Evolutionary conservation across 2,329 filamentous ascomycete species (phyloP).

Genomic region (Cladosporium oxysporum): DNA sequence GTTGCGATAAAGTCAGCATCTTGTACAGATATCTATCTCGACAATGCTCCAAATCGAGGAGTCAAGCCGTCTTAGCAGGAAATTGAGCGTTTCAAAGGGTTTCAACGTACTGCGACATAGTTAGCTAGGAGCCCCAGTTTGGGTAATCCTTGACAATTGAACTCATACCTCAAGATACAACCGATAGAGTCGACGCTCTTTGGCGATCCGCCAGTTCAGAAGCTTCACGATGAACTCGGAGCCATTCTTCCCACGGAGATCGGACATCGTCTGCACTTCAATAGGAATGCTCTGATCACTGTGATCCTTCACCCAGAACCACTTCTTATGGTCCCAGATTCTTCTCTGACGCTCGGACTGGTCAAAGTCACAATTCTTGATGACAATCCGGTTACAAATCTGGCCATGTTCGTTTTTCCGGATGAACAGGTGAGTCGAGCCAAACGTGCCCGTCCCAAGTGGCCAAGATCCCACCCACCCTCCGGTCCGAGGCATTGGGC

Average conservation of each 20-base stretch:
- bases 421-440: neutral
- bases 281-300: neutral
- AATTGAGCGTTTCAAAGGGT: too few relatives aligned
- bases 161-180: constrained; percentile 5
- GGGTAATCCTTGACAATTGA: neutral
- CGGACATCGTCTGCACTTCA: neutral
- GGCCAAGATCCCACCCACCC: neutral
- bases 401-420: neutral
- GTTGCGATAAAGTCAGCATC: neutral
- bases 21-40: too few relatives aligned
- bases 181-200: neutral
- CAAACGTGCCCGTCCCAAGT: neutral
- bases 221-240: constrained; percentile 4
- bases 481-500: neutral
- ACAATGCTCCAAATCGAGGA: too few relatives aligned
- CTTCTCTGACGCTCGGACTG: too few relatives aligned
- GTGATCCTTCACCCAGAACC: neutral
- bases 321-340: neutral
- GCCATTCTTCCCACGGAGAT: neutral
- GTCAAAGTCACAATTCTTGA: constrained; percentile 5
- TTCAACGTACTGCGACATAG: neutral
- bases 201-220: neutral
- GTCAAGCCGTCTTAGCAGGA: too few relatives aligned
- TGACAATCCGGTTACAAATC: neutral
- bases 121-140: neutral